Evolutionary conservation across 495 filamentous ascomycete species (phyloP), one percentile per base, ranked within the genome.

Genomic region (Penicillium crystallinum): DNA sequence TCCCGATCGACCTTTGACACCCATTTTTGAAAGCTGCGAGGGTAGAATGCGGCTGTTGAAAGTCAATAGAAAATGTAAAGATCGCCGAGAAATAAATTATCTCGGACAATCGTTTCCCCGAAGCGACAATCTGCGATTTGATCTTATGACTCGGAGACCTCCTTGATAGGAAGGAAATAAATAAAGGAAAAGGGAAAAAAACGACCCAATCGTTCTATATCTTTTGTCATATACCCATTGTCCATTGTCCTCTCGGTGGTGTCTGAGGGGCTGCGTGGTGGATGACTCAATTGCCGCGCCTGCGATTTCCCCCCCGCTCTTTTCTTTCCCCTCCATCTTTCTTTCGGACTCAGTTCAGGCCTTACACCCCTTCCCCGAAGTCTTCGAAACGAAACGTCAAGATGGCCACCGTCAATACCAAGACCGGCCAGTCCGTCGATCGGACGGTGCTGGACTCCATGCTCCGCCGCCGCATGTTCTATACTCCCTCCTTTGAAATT

Each of bases 401-500:
- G 53, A 83, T 83, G 81, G 77, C 83, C 39, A 87, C 87, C 35
- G 74, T 81, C 59, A 81, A 72, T 51, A 97, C 92, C 31, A 85
- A 88, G 66, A 91, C 88, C 65, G 93, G 92, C 56, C 82, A 92
- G 76, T 82, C 86, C 64, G 83, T 98, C 53, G 91, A 97, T 65
- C 86, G 90, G 45, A 73, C 76, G 29, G 70, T 79, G 25, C 79
- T 97, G 60, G 93, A 97, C 58, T 86, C 83, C 29, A 81, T 97
- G 66, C 82, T 97, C 54, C 82, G 87, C 51, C 86, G 90, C 49
- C 86, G 91, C 68, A 76, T 92, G 72, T 95, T 97, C 78, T 96
- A 90, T 71, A 95, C 91, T 49, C 95, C 91, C 40, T 83, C 90
- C 42, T 98, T 96, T 68, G 93, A 97, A 65, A 87, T 91, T 57